Conservation (phyloP, 2,329 filamentous ascomycete species). For the Fusarium papillatum region DNA sequence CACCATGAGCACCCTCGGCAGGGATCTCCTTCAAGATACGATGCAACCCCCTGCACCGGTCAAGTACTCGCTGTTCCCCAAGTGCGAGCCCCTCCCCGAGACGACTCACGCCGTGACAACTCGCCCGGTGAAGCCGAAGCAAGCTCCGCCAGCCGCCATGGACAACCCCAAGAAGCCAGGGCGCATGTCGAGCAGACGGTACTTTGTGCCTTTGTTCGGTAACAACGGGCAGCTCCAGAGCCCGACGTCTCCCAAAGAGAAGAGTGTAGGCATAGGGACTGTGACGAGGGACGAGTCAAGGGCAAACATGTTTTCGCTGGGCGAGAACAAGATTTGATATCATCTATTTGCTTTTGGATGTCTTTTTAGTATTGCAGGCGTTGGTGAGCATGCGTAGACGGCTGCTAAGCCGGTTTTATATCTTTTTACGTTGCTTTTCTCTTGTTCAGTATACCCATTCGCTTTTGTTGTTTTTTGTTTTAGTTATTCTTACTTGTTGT, state of each 20-base stretch:
- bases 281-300: constrained; percentile 25
- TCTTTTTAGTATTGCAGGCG: neutral
- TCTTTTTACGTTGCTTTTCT: neutral
- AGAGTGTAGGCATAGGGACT: constrained; percentile 6
- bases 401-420: neutral
- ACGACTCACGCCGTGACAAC: neutral
- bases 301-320: constrained; percentile 27
- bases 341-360: neutral
- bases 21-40: constrained; percentile 37
- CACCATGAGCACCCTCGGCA: constrained; percentile 41
- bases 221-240: constrained; percentile 25
- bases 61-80: constrained; percentile 13
- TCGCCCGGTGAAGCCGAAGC: neutral
- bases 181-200: constrained; percentile 19
- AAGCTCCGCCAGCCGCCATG: constrained; percentile 5
- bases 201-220: constrained; percentile 38
- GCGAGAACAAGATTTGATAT: constrained; percentile 33
- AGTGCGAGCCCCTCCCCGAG: neutral
- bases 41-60: constrained; percentile 26
- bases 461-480: neutral
- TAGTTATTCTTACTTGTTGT: neutral
- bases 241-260: constrained; percentile 24
- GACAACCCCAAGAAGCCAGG: constrained; percentile 4
- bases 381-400: constrained; percentile 6
- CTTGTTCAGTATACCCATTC: neutral